Evolutionary conservation across 2,329 filamentous ascomycete species (phyloP).

Genomic region (Anisogramma anomala): DNA sequence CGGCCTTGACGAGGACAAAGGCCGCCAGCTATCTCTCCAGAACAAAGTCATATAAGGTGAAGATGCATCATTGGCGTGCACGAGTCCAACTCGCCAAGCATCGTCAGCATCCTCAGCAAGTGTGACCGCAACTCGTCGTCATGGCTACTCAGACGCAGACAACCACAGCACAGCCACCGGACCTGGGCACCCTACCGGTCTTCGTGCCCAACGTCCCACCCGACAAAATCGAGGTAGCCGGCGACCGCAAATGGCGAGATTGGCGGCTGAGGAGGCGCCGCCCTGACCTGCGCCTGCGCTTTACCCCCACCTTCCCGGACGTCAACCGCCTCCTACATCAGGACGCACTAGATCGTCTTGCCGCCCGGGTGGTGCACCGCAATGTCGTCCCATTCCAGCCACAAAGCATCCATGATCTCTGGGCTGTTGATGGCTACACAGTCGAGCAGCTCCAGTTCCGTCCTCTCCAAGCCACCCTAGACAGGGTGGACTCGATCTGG

Average conservation of each 20-base stretch:
- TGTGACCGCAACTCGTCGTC: no score
- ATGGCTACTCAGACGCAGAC: not conserved
- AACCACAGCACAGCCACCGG: no score
- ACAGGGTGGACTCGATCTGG: not conserved
- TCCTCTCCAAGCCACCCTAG: not conserved
- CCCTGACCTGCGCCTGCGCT: slow-evolving; percentile 1
- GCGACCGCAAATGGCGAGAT: slow-evolving; percentile 6
- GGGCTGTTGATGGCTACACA: no score
- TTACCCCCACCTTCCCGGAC: not conserved
- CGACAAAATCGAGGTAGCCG: not conserved
- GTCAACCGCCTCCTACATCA: not conserved
- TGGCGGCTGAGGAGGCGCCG: slow-evolving; percentile 11
- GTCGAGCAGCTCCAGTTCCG: slow-evolving; percentile 5
- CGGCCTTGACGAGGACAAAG: slow-evolving; percentile 9
- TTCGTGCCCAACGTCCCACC: slow-evolving; percentile 8
- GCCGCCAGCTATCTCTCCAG: not conserved
- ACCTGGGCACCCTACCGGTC: no score
- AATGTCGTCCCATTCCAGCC: not conserved
- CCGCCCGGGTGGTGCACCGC: not conserved
- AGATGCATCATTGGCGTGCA: not conserved
- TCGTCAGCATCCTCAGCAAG: no score
- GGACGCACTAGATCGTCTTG: not conserved
- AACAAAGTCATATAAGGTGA: slow-evolving; percentile 9
- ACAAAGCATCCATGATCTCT: slow-evolving; percentile 4
- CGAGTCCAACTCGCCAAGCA: no score